A percentile compares a stretch with the other conserved stretches of the same genome.
These are phyloP conservation scores for Peronospora farinosa DNA, from an alignment of 352 stramenopile species.

Conservation along the genomic window DNA sequence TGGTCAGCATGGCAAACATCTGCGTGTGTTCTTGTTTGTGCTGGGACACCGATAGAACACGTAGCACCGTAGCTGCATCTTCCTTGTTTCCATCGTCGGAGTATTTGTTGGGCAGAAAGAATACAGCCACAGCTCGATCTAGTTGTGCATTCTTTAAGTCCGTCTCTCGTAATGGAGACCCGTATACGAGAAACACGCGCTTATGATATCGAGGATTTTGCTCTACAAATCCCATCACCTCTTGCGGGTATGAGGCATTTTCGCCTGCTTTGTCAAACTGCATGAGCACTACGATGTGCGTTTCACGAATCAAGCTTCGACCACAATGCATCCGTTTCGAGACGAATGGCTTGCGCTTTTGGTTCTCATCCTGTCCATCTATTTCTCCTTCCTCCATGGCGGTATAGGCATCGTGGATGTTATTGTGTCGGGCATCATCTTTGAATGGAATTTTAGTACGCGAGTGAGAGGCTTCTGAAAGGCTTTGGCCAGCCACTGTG, in stretches of 20 bases:
- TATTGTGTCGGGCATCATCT: conserved; percentile 20
- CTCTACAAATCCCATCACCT: conserved; percentile 63
- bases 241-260: conserved; percentile 45
- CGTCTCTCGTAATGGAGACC: conserved; percentile 47
- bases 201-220: conserved; percentile 65
- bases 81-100: conserved; percentile 71
- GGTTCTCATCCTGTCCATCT: conserved; percentile 11
- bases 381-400: conserved; percentile 29
- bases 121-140: conserved; percentile 64
- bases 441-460: conserved; percentile 13
- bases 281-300: conserved; percentile 76
- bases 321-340: conserved; percentile 49
- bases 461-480: conserved; percentile 9
- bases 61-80: conserved; percentile 74
- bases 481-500: conserved; percentile 4
- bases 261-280: conserved; percentile 55
- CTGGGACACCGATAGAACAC: conserved; percentile 71
- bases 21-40: conserved; percentile 57
- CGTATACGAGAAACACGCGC: conserved; percentile 77
- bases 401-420: conserved; percentile 25
- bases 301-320: conserved; percentile 54
- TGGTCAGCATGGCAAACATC: conserved; percentile 78
- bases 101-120: conserved; percentile 84
- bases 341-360: conserved; percentile 20
- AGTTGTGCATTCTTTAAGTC: conserved; percentile 60